phyloP scores from a whole-genome alignment of 2,329 filamentous ascomycete species.

The Fusarium sp. region DNA sequence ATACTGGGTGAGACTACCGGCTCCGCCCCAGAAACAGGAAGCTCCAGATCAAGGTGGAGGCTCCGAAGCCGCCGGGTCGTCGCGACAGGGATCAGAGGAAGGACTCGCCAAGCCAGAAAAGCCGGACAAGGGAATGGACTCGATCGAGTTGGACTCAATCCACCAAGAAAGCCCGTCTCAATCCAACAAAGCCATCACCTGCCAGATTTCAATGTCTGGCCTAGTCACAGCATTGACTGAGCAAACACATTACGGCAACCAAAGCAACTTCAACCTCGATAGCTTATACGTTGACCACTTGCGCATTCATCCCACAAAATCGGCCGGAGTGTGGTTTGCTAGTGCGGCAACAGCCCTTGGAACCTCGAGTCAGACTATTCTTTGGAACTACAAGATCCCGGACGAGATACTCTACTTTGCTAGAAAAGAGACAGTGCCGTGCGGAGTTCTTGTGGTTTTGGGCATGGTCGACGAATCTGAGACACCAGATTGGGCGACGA shows the following conservation, averaged over 20 bases:
- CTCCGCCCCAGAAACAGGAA: conserved; percentile 32
- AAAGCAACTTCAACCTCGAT: conserved; percentile 45
- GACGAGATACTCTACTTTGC: conserved; percentile 63
- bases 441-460: conserved; percentile 69
- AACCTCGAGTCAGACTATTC: conserved; percentile 64
- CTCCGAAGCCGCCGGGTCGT: not conserved
- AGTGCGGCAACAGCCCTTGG: conserved; percentile 67
- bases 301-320: conserved; percentile 48
- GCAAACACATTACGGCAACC: conserved; percentile 41
- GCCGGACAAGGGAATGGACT: not conserved
- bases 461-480: conserved; percentile 60
- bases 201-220: conserved; percentile 62
- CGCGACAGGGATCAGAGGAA: conserved; percentile 2
- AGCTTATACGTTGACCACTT: conserved; percentile 62
- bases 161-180: conserved; percentile 46
- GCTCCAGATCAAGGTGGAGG: not conserved
- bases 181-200: conserved; percentile 53
- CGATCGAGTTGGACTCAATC: conserved; percentile 50
- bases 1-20: conserved; percentile 68
- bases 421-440: conserved; percentile 65
- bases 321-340: conserved; percentile 67
- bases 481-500: conserved; percentile 67
- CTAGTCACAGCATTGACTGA: conserved; percentile 60
- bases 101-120: conserved; percentile 2
- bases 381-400: conserved; percentile 72